These are phyloP conservation scores for Miamiensis avidus DNA, from an alignment of 169 alveolate genomes.

Conservation along the genomic window DNA sequence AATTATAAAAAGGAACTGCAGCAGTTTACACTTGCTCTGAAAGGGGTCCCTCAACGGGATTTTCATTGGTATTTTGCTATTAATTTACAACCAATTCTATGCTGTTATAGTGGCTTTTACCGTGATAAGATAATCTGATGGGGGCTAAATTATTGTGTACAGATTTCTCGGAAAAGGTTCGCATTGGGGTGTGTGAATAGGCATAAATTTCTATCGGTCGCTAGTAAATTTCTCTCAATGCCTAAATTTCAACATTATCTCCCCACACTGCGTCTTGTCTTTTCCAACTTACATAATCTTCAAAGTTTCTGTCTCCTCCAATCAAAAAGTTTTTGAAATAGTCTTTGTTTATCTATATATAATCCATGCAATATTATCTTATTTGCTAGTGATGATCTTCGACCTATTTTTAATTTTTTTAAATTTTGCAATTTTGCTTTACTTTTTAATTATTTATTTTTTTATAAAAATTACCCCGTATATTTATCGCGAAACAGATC, in stretches of 20 bases:
- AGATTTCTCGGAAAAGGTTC: slow-evolving; percentile 76
- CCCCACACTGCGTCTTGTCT: slow-evolving; percentile 83
- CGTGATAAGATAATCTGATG: slow-evolving; percentile 77
- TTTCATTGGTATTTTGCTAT: too few relatives aligned
- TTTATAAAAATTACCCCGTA: slow-evolving; percentile 56
- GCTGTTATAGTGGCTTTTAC: slow-evolving; percentile 73
- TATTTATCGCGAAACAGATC: slow-evolving; percentile 76
- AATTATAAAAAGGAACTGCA: neutral
- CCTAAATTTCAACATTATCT: slow-evolving; percentile 81
- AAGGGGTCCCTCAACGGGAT: neutral
- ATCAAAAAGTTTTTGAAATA: slow-evolving; percentile 71
- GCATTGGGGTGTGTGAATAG: slow-evolving; percentile 72
- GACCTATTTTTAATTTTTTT: slow-evolving; percentile 6
- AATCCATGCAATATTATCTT: slow-evolving; percentile 75
- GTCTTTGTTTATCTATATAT: slow-evolving; percentile 68
- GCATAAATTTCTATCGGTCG: slow-evolving; percentile 83
- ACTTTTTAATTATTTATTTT: too few relatives aligned
- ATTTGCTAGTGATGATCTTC: slow-evolving; percentile 69
- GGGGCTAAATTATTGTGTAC: slow-evolving; percentile 45
- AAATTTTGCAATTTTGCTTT: too few relatives aligned
- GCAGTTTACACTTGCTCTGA: neutral
- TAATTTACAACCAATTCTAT: too few relatives aligned
- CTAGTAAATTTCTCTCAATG: slow-evolving; percentile 76
- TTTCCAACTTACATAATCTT: slow-evolving; percentile 66
- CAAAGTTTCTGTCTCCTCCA: slow-evolving; percentile 56